Evolutionary conservation across 2,329 filamentous ascomycete genomes (phyloP), one percentile per base, ranked within the genome.

Genomic region (Talaromyces piceae): DNA sequence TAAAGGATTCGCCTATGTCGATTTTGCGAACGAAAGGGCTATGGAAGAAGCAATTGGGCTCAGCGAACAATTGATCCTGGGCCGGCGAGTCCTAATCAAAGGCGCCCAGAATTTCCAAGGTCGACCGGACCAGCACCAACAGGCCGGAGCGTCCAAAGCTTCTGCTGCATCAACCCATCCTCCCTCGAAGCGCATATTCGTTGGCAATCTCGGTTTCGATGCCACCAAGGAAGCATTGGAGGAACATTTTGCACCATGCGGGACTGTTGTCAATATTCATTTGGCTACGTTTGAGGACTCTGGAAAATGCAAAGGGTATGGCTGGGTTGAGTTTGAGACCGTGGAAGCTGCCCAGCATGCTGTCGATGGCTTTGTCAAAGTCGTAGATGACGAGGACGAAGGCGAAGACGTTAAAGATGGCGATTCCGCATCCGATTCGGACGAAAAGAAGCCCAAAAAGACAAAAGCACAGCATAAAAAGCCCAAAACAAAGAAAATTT

Each of bases 281-380:
- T 76, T 97, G 58, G 93, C 93, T 2, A 95, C 91, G 0, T 98
- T 98, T 65, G 88, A 97, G 69, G 94, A 98, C 68, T 86, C 86
- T 18, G 93, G 93, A 41, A 98, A 97, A 73, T 98, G 93, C 76
- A 97, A 97, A 73, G 94, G 93, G 16, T 98, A 86, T 71, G 93
- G 86, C 5, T 98, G 93, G 91, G 83, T 98, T 55, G 88, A 88
- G 55, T 98, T 97, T 70, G 84, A 85, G 64, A 83, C 90, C 47
- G 65, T 91, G 9, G 83, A 87, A 51, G 80, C 86, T 0, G 89
- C 89, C 0, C 81, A 84, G 46, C 79, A 79, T 61, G 88, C 87
- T 3, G 89, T 95, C 57, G 84, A 83, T 65, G 91, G 91, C 1
- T 96, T 87, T 61, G 78, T 89, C 54, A 82, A 83, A 71, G 78